Base-by-base conservation (phyloP, 176 grass and related monocot species). In the Raddia guianensis region DNA sequence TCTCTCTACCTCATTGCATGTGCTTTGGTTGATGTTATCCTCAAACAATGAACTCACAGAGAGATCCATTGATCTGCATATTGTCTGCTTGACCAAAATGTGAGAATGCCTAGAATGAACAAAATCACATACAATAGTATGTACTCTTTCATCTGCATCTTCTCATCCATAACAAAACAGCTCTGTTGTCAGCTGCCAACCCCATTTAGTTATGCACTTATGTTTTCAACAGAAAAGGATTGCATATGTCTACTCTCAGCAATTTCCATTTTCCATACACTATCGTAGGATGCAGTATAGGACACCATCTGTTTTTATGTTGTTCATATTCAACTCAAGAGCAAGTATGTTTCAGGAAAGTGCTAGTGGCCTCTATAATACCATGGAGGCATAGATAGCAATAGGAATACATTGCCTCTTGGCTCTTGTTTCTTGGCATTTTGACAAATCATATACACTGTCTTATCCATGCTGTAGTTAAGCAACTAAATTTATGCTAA, bases 401-500 rank as follows among this genome's bases (percentile, higher is more conserved):
- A 32, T 70, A 48, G 46, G 7, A 15, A 47, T 27, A 51, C 12
- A 18, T 42, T 9, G 56, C 2, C 44, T 35, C 49, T 42, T 9
- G 56, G 1, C 44, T 35, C 49, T 55, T 3, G 35, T 7, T 57
- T 70, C 4, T 58, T 19, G 2, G 19, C 50, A 82, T 70, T 2
- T 58, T 19, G 2, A 12, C 50, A 82, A 63, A 33, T 43, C 18
- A 52, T 61, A 42, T 48, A 0, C 61, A 82, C 49, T 58, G 27
- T 27, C 27, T 72, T 51, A 11, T 72, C 21, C 27, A 81, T 72
- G 55, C 59, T 62, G 1, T 62, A 6, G 20, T 42, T 19, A 50
- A 62, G 44, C 40, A 61, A 37, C 50, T 63, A 69, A 40, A 49
- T 63, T 12, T 70, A 35, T 81, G 67, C 55, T 45, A 62, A 62